Base-by-base conservation (phyloP, 108 stramenopile species). In the Schizochytrium sp. region DNA sequence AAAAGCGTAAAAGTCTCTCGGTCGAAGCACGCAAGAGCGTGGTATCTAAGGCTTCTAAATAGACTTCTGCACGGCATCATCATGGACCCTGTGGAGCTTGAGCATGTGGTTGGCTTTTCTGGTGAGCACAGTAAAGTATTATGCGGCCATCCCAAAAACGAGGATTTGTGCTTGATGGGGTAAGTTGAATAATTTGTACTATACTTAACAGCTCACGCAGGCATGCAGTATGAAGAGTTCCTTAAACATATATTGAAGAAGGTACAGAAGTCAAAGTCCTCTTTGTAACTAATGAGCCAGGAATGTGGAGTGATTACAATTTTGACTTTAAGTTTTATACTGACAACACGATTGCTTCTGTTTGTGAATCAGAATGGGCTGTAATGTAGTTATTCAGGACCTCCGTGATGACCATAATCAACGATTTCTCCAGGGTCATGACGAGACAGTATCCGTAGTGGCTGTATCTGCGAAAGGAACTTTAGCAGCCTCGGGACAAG, bases 31-130 rank as follows among this genome's bases (percentile, higher is more conserved):
- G 28, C 28, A 28, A 28, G 28, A 28, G 28, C 28, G 28, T 28
- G 28, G 28, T 28, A 28, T 28, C 28, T 28, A 28, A 28, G 28
- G 28, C 28, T 28, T 28, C 28, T 28, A 28, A 28, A 28, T 28
- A 28, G 28, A 28, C 28, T 28, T 28, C 28, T 28, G 28, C 28
- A 28, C 28, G 28, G 28, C 28, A 28, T 28, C 28, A 69, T 44
- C 42, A 69, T 69, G 64, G 76, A 83, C 76, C 76, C 76, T 8
- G 53, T 83, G 45, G 76, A 83, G 76, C 76, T 83, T 8, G 76
- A 83, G 47, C 76, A 83, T 53, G 76, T 83, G 76, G 55, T 83
- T 28, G 76, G 76, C 7, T 83, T 83, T 53, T 83, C 76, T 10
- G 76, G 76, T 15, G 50, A 83, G 76, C 53, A 83, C 47, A 55